These are phyloP conservation scores for Theobroma cacao DNA, from an alignment of 345 rosid genomes.

Conservation along the genomic window DNA sequence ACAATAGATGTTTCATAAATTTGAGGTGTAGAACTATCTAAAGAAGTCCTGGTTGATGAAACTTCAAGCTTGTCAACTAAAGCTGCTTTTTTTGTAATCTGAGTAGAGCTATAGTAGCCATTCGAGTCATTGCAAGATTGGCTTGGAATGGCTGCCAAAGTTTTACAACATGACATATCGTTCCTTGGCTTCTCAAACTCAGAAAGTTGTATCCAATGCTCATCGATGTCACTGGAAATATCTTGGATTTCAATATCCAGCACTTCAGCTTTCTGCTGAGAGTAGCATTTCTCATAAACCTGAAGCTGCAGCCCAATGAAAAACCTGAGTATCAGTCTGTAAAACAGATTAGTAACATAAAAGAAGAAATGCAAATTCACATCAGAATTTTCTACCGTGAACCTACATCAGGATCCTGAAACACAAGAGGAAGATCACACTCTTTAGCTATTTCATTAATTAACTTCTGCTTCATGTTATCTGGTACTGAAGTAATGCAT, in stretches of 20 bases:
- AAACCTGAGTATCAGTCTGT: background rate
- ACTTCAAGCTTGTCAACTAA: background rate
- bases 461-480: background rate
- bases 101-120: background rate
- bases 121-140: background rate
- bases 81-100: background rate
- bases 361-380: background rate
- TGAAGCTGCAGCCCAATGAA: background rate
- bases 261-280: slow-evolving; percentile 14
- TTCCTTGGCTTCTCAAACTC: background rate
- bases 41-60: slow-evolving; percentile 6
- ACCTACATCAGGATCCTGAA: slow-evolving; percentile 6
- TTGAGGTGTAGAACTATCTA: background rate
- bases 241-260: slow-evolving; percentile 6
- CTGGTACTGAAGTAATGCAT: slow-evolving; percentile 3
- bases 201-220: background rate
- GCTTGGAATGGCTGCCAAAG: background rate
- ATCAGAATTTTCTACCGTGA: background rate
- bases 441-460: slow-evolving; percentile 20
- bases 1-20: background rate
- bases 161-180: background rate
- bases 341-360: background rate
- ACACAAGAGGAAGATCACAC: slow-evolving; percentile 1
- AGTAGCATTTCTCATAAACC: background rate
- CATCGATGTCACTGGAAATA: slow-evolving; percentile 1